phyloP scores from a whole-genome alignment of 192 early-diverging fungal genomes.

The Rhizoclosmatium sp. region DNA sequence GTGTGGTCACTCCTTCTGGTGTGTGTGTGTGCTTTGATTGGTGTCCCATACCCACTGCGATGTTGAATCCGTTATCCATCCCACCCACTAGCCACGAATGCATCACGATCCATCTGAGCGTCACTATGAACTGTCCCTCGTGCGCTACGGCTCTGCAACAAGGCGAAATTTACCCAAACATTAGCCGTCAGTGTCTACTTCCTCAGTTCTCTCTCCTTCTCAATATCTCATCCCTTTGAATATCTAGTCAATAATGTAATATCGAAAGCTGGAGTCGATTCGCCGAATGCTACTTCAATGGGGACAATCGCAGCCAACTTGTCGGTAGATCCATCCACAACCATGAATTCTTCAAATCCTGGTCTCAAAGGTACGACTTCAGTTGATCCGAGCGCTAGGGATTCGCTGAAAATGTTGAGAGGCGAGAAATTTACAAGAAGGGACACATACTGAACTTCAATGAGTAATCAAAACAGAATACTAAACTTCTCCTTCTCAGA shows the following conservation, averaged over 20 bases:
- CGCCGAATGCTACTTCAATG: no score
- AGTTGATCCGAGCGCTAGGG: background rate
- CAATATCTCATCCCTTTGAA: background rate
- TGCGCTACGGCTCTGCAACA: slow-evolving; percentile 66
- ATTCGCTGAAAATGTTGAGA: no score
- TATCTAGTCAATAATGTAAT: slow-evolving; percentile 3
- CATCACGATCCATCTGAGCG: slow-evolving; percentile 71
- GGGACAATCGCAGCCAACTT: slow-evolving; percentile 24
- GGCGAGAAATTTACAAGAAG: no score
- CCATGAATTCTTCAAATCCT: slow-evolving; percentile 9
- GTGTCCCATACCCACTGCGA: background rate
- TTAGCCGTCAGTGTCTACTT: slow-evolving; percentile 62
- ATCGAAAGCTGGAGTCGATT: background rate
- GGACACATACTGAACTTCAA: no score
- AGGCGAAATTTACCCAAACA: slow-evolving; percentile 86
- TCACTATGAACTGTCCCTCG: slow-evolving; percentile 71
- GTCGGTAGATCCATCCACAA: background rate
- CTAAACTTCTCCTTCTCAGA: slow-evolving; percentile 51
- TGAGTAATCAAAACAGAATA: slow-evolving; percentile 51
- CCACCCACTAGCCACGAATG: slow-evolving; percentile 57
- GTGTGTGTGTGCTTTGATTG: slow-evolving; percentile 12
- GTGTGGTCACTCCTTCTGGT: slow-evolving; percentile 91
- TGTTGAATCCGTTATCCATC: slow-evolving; percentile 2
- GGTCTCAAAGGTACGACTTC: slow-evolving; percentile 3
- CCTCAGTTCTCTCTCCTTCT: slow-evolving; percentile 5